Evolutionary conservation across 2,329 filamentous ascomycete species (phyloP).

Genomic region (Colletotrichum sp.): DNA sequence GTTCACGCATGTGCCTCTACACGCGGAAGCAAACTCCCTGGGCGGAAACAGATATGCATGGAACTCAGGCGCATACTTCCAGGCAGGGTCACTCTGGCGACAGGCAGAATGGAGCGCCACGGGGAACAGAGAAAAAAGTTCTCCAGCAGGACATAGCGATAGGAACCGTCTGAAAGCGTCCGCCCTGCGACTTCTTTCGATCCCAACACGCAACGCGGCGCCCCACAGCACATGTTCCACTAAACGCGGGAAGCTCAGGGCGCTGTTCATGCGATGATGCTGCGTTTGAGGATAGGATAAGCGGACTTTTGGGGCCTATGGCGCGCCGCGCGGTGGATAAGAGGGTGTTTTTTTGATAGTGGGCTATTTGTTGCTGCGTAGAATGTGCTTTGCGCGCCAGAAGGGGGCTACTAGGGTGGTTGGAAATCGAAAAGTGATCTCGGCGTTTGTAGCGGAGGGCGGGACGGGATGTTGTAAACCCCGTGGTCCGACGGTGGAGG

Average conservation of each 20-base stretch:
- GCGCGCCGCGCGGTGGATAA: background rate
- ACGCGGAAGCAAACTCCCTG: background rate
- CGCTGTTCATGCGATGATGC: constrained; percentile 12
- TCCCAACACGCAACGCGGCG: background rate
- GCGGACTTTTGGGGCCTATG: background rate
- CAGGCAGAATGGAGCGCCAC: background rate
- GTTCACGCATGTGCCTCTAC: background rate
- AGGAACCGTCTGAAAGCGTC: constrained; percentile 3
- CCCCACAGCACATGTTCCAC: background rate
- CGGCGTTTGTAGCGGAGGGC: constrained; percentile 18
- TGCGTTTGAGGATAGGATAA: background rate
- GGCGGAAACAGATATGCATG: background rate
- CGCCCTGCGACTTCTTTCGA: background rate
- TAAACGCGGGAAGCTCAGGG: constrained; percentile 9
- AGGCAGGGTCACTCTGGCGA: background rate
- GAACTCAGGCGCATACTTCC: background rate
- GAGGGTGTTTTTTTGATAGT: background rate
- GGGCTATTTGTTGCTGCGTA: background rate
- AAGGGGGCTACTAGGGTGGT: background rate
- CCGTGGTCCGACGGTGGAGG: constrained; percentile 2
- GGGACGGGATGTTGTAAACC: constrained; percentile 16
- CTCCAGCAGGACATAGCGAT: background rate
- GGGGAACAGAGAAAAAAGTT: background rate
- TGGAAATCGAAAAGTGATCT: constrained; percentile 15
- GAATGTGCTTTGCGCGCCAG: background rate